phyloP scores from a whole-genome alignment of 2,329 filamentous ascomycete genomes.

The Penicillium expansum region DNA sequence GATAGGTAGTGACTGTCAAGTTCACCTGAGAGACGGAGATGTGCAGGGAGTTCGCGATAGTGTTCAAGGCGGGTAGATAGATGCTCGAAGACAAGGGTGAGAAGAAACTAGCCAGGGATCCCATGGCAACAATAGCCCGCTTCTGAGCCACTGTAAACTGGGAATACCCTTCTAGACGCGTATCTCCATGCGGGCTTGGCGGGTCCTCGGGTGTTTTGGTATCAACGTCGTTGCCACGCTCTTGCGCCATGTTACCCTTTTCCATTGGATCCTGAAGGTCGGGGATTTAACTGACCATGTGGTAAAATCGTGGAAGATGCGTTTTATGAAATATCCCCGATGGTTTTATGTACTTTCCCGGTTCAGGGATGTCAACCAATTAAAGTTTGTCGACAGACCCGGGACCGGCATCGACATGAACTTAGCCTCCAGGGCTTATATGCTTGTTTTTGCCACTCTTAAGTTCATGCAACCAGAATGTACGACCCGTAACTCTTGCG shows the following conservation, averaged over 20 bases:
- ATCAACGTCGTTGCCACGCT: background rate
- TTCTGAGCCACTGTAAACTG: constrained; percentile 26
- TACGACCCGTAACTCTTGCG: background rate
- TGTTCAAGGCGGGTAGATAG: constrained; percentile 38
- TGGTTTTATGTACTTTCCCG: background rate
- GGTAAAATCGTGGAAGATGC: background rate
- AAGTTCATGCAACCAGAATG: background rate
- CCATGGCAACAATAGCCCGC: constrained; percentile 21
- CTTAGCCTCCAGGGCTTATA: background rate
- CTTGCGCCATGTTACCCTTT: background rate
- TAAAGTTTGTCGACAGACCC: background rate
- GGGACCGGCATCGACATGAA: background rate
- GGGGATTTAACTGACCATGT: constrained; percentile 4
- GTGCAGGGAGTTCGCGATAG: constrained; percentile 38
- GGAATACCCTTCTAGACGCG: background rate
- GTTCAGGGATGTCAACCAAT: constrained; percentile 6
- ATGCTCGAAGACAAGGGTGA: constrained; percentile 38
- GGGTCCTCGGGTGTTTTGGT: background rate
- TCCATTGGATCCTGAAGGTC: background rate
- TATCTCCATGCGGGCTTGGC: background rate
- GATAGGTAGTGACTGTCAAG: constrained; percentile 52
- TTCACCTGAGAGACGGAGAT: constrained; percentile 47
- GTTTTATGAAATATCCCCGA: background rate
- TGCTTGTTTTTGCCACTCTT: background rate
- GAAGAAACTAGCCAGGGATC: constrained; percentile 29